These are phyloP conservation scores for Tricholoma sp. DNA, from an alignment of 768 basidiomycete genomes.

Conservation along the genomic window DNA sequence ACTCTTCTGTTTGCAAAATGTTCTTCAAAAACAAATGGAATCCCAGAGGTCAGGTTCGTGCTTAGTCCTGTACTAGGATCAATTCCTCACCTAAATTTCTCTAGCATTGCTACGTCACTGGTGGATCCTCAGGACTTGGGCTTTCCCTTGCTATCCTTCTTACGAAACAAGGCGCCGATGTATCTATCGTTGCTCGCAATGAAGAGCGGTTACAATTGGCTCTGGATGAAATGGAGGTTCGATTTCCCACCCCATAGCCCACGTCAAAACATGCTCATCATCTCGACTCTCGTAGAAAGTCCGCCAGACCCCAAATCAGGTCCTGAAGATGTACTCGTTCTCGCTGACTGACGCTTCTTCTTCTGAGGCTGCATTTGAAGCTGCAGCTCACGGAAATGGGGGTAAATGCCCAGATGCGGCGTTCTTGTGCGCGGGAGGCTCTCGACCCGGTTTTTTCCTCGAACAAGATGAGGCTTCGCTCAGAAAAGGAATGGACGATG, in stretches of 20 bases:
- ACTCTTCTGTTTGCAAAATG: too few relatives aligned
- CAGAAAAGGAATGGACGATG: slow-evolving; percentile 37
- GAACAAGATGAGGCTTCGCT: slow-evolving; percentile 62
- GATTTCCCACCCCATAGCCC: too few relatives aligned
- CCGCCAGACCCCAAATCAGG: slow-evolving; percentile 54
- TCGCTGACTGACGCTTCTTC: slow-evolving; percentile 48
- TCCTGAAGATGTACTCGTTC: slow-evolving; percentile 61
- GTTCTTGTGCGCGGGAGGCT: slow-evolving; percentile 73
- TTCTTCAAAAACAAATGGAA: too few relatives aligned
- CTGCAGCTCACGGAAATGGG: slow-evolving; percentile 48
- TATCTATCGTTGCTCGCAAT: slow-evolving; percentile 83
- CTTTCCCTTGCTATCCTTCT: slow-evolving; percentile 68
- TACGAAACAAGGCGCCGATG: slow-evolving; percentile 65
- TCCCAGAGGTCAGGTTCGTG: slow-evolving; percentile 34
- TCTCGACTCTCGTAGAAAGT: slow-evolving; percentile 41
- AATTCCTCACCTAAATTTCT: neutral
- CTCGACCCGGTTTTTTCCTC: slow-evolving; percentile 69
- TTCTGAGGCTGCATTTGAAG: slow-evolving; percentile 57
- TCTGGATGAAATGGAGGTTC: slow-evolving; percentile 59
- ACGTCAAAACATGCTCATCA: neutral
- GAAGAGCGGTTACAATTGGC: slow-evolving; percentile 61
- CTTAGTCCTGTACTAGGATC: neutral
- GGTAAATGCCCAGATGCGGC: slow-evolving; percentile 68
- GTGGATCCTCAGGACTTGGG: slow-evolving; percentile 83
- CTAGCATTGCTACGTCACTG: slow-evolving; percentile 85